phyloP scores from a whole-genome alignment of 2,329 filamentous ascomycete genomes.

The Ophiostoma fasciatum region DNA sequence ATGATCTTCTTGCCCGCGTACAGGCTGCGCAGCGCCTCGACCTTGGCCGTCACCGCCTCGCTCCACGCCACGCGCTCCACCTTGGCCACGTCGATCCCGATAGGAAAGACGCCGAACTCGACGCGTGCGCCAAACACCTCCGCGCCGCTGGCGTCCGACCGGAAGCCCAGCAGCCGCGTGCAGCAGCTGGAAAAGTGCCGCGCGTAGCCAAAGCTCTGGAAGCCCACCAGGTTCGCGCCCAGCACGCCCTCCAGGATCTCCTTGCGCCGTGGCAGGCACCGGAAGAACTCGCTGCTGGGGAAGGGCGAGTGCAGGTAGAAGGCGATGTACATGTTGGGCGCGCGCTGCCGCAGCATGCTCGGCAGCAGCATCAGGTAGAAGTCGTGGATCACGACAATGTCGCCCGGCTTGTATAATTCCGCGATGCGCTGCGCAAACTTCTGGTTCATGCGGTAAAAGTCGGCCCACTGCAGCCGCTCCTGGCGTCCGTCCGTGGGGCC shows the following conservation, averaged over 20 bases:
- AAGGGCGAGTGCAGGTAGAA: constrained; percentile 94
- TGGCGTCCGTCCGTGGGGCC: constrained; percentile 74
- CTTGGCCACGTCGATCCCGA: constrained; percentile 78
- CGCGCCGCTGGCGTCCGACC: constrained; percentile 70
- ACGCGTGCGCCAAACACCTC: constrained; percentile 82
- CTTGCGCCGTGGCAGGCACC: constrained; percentile 75
- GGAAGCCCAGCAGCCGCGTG: constrained; percentile 79
- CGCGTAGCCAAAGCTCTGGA: constrained; percentile 91
- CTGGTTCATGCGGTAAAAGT: constrained; percentile 88
- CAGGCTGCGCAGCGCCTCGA: constrained; percentile 55
- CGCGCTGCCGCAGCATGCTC: constrained; percentile 69
- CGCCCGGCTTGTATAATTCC: constrained; percentile 79
- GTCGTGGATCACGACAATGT: constrained; percentile 86
- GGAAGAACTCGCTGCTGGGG: constrained; percentile 88
- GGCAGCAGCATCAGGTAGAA: constrained; percentile 87
- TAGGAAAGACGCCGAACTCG: constrained; percentile 84
- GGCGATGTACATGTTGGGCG: constrained; percentile 82
- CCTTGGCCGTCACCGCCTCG: constrained; percentile 54
- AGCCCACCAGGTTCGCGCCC: constrained; percentile 83
- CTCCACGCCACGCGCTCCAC: constrained; percentile 64
- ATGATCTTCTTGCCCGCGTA: constrained; percentile 91
- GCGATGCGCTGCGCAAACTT: constrained; percentile 83
- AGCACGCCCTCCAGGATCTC: constrained; percentile 82
- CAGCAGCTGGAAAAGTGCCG: constrained; percentile 91
- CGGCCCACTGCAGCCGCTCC: constrained; percentile 73